Base-by-base conservation (phyloP, 2,329 filamentous ascomycete genomes). In the Monosporascus cannonballus region DNA sequence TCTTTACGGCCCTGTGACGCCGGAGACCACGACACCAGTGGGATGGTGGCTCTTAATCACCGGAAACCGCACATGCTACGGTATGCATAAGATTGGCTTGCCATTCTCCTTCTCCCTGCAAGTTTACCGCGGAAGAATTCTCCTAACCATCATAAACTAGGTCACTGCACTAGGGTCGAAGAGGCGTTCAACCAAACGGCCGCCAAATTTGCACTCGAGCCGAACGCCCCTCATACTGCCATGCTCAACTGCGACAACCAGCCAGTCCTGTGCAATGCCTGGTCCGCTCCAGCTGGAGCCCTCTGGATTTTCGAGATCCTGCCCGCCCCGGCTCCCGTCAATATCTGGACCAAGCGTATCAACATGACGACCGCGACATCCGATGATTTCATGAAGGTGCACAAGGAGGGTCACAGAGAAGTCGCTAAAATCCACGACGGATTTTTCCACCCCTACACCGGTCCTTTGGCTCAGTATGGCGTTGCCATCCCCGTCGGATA, bases 11-110 rank as follows among this genome's bases (percentile, higher is more conserved):
- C 80, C 83, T 30, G 81, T 87, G 53, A 74, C 81, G 55, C 70
- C 81, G 8, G 80, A 71, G 27, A 78, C 80, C 56, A 79, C 80
- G 11, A 77, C 72, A 7, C 85, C 87, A 5, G 85, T 87, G 70
- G 85, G 90, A 71, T 91, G 86, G 86, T 85, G 87, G 76, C 74
- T 93, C 56, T 77, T 88, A 60, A 73, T 90, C 60, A 88, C 84
- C 9, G 77, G 86, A 61, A 91, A 92, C 76, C 86, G 84, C 74
- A 90, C 88, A 34, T 93, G 89, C 74, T 86, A 79, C 66, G 79
- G 81, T 83, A 73, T 53, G 76, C 62, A 55, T 44, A 22, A 47
- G 22, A 18, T 30, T 47, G 17, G 4, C 22, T 24, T 24, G 22
- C 47, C n/a, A 25, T 37, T 25, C n/a, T 51, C 20, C 47, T 50